These are phyloP conservation scores for Mikania micrantha DNA, from an alignment of 129 eudicot genomes.

Conservation along the genomic window DNA sequence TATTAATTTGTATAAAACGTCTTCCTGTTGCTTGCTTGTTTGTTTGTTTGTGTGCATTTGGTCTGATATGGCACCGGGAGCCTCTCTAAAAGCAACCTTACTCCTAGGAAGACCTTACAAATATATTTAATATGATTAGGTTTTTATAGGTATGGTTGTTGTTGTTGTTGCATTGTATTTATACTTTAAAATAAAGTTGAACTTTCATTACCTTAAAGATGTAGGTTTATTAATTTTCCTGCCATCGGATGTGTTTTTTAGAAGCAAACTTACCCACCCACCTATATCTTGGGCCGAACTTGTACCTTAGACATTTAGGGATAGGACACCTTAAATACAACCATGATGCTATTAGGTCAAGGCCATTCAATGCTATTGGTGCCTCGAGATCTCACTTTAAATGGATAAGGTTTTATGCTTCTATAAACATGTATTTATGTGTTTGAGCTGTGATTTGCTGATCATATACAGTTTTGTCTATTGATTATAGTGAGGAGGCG, in stretches of 20 bases:
- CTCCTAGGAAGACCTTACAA: no score
- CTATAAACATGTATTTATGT: conserved; percentile 1
- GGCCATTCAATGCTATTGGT: not conserved
- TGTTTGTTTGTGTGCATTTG: no score
- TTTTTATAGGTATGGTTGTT: no score
- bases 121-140: no score
- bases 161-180: no score
- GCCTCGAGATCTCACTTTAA: not conserved
- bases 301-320: not conserved
- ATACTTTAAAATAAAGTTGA: no score
- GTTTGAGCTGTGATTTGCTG: conserved; percentile 10
- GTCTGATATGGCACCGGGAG: no score
- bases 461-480: not conserved
- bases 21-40: no score
- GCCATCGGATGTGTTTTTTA: not conserved
- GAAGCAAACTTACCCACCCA: not conserved
- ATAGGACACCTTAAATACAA: not conserved
- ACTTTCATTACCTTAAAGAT: not conserved
- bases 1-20: no score
- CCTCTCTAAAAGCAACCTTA: no score
- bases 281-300: not conserved
- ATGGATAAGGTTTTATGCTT: not conserved
- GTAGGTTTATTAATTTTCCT: not conserved
- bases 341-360: not conserved
- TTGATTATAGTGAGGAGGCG: conserved; percentile 70